These are phyloP conservation scores for Ascochyta fabae DNA, from an alignment of 2,329 filamentous ascomycete species.

Conservation along the genomic window DNA sequence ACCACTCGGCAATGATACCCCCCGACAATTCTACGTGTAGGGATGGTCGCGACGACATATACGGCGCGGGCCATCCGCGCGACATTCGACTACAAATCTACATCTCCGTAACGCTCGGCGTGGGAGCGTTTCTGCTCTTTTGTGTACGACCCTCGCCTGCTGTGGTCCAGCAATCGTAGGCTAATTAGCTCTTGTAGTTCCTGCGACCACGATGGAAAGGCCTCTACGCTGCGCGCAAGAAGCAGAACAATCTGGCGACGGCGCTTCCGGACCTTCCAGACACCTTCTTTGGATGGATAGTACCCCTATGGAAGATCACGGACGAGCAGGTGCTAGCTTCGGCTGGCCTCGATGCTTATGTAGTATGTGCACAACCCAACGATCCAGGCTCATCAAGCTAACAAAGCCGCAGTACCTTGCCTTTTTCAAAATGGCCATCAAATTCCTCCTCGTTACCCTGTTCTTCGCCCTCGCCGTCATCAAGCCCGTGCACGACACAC, in stretches of 20 bases:
- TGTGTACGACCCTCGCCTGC: slow-evolving; percentile 62
- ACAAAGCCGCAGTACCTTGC: slow-evolving; percentile 69
- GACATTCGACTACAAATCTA: slow-evolving; percentile 68
- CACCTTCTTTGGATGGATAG: slow-evolving; percentile 91
- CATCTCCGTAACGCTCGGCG: slow-evolving; percentile 73
- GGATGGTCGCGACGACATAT: slow-evolving; percentile 31
- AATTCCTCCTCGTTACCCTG: slow-evolving; percentile 78
- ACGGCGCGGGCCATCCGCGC: slow-evolving; percentile 46
- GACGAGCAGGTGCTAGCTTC: slow-evolving; percentile 90
- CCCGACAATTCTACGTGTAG: slow-evolving; percentile 25
- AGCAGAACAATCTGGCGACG: slow-evolving; percentile 69
- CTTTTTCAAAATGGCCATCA: slow-evolving; percentile 95
- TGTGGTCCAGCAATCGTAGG: neutral
- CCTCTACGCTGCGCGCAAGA: slow-evolving; percentile 88
- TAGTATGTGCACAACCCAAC: slow-evolving; percentile 61
- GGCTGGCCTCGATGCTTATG: slow-evolving; percentile 92
- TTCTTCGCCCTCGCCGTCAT: slow-evolving; percentile 83
- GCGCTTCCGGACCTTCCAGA: slow-evolving; percentile 80
- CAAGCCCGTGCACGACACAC: slow-evolving; percentile 82
- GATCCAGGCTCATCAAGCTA: neutral
- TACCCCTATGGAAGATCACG: slow-evolving; percentile 79
- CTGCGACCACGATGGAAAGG: slow-evolving; percentile 90
- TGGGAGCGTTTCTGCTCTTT: slow-evolving; percentile 76
- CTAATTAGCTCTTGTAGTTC: slow-evolving; percentile 61
- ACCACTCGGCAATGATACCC: slow-evolving; percentile 29